Percentiles rank a stretch among this genome's conserved stretches.
Conservation (phyloP, 495 filamentous ascomycete genomes). For the Amorphotheca resinae region DNA sequence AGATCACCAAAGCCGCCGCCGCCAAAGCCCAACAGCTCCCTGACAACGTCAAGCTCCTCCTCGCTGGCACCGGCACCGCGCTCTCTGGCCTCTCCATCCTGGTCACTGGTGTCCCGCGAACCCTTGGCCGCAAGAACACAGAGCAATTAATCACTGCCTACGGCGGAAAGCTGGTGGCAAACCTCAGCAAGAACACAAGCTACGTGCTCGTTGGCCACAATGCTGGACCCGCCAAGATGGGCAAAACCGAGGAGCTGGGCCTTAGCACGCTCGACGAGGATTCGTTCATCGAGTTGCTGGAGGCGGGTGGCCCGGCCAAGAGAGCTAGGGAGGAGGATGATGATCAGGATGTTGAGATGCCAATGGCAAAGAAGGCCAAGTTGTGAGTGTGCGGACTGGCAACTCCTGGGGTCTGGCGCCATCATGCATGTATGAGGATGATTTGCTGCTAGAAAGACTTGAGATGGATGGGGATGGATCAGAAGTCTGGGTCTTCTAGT, state of each 20-base stretch:
- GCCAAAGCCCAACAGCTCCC: background rate
- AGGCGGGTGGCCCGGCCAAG: background rate
- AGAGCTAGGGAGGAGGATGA: background rate
- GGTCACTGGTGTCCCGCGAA: slow-evolving; percentile 6
- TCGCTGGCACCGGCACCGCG: background rate
- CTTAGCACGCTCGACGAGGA: slow-evolving; percentile 2
- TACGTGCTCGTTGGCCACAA: slow-evolving; percentile 9
- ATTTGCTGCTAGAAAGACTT: no score
- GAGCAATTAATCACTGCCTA: slow-evolving; percentile 5
- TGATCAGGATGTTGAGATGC: background rate
- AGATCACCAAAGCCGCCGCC: background rate
- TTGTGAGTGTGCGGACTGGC: background rate
- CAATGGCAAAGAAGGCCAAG: background rate
- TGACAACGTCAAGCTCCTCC: slow-evolving; percentile 3
- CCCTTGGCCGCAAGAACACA: slow-evolving; percentile 5
- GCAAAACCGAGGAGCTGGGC: slow-evolving; percentile 5
- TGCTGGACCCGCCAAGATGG: slow-evolving; percentile 9
- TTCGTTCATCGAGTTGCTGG: slow-evolving; percentile 4
- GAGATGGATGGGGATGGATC: no score
- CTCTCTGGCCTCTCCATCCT: slow-evolving; percentile 2
- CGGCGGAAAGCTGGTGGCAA: slow-evolving; percentile 3
- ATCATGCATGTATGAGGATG: no score
- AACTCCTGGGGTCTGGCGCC: no score
- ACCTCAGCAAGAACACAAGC: slow-evolving; percentile 3
- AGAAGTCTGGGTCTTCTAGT: no score